Conservation (phyloP, 345 rosid genomes). For the Populus davidiana region DNA sequence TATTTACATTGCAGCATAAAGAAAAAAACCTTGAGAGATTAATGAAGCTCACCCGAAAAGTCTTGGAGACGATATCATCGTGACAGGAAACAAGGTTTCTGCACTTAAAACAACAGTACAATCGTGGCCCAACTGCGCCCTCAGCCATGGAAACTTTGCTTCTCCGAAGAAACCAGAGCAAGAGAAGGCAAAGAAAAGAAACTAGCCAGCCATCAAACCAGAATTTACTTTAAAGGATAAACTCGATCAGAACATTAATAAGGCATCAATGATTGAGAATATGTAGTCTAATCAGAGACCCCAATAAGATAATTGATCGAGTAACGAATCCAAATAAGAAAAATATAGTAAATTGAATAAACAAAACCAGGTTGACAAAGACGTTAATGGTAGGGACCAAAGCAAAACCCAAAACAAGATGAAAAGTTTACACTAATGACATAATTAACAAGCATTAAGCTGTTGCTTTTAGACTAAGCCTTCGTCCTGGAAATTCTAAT, state of each 20-base stretch:
- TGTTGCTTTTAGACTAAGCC: too few relatives aligned
- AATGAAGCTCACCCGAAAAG: constrained; percentile 36
- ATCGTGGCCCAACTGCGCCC: constrained; percentile 26
- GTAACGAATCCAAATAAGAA: constrained; percentile 28
- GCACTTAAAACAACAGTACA: constrained; percentile 46
- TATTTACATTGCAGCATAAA: too few relatives aligned
- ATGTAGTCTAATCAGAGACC: not conserved
- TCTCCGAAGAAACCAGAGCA: not conserved
- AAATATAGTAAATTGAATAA: not conserved
- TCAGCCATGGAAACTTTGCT: constrained; percentile 22
- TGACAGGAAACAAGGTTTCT: constrained; percentile 37
- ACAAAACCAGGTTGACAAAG: not conserved
- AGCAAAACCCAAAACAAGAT: not conserved
- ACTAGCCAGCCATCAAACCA: not conserved
- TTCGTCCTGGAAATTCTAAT: too few relatives aligned
- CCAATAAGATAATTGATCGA: constrained; percentile 9
- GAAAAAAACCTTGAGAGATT: too few relatives aligned
- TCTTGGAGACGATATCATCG: constrained; percentile 41
- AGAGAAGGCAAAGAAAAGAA: too few relatives aligned
- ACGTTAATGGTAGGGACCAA: not conserved
- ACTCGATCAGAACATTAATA: not conserved
- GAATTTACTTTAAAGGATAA: not conserved
- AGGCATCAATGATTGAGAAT: not conserved
- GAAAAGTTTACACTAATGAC: not conserved
- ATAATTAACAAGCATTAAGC: too few relatives aligned